phyloP scores from a whole-genome alignment of 1,284 basidiomycete genomes.

The Moesziomyces antarcticus region DNA sequence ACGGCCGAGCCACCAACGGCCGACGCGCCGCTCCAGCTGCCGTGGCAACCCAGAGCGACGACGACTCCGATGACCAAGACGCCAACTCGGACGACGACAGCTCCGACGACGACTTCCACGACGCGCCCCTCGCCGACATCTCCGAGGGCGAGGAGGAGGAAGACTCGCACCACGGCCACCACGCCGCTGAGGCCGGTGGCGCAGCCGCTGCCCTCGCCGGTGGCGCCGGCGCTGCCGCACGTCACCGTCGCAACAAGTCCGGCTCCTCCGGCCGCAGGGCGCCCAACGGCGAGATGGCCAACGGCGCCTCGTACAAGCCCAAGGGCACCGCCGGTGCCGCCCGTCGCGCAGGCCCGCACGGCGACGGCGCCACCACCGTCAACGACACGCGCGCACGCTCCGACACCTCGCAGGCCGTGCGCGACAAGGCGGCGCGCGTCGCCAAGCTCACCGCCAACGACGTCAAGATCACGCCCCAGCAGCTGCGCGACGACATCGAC shows the following conservation, averaged over 20 bases:
- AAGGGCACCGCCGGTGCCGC: slow-evolving; percentile 47
- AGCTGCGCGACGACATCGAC: slow-evolving; percentile 57
- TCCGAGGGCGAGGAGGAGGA: slow-evolving; percentile 56
- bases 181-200: slow-evolving; percentile 8
- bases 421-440: slow-evolving; percentile 59
- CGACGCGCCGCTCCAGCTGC: slow-evolving; percentile 17
- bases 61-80: slow-evolving; percentile 9
- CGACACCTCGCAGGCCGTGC: slow-evolving; percentile 43
- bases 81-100: slow-evolving; percentile 21
- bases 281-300: slow-evolving; percentile 9
- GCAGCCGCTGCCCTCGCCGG: slow-evolving; percentile 11
- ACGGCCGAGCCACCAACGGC: slow-evolving; percentile 11
- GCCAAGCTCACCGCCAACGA: slow-evolving; percentile 56
- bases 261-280: slow-evolving; percentile 12
- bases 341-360: slow-evolving; percentile 31
- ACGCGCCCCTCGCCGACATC: slow-evolving; percentile 60
- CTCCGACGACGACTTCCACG: slow-evolving; percentile 55
- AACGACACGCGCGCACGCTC: slow-evolving; percentile 45
- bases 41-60: slow-evolving; percentile 13
- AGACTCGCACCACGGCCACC: slow-evolving; percentile 27
- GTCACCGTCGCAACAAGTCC: slow-evolving; percentile 35
- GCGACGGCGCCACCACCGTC: slow-evolving; percentile 10
- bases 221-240: slow-evolving; percentile 19
- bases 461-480: slow-evolving; percentile 42
- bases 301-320: slow-evolving; percentile 24